These are phyloP conservation scores for Apiotrichum sp. DNA, from an alignment of 1,284 basidiomycete species.

Conservation along the genomic window DNA sequence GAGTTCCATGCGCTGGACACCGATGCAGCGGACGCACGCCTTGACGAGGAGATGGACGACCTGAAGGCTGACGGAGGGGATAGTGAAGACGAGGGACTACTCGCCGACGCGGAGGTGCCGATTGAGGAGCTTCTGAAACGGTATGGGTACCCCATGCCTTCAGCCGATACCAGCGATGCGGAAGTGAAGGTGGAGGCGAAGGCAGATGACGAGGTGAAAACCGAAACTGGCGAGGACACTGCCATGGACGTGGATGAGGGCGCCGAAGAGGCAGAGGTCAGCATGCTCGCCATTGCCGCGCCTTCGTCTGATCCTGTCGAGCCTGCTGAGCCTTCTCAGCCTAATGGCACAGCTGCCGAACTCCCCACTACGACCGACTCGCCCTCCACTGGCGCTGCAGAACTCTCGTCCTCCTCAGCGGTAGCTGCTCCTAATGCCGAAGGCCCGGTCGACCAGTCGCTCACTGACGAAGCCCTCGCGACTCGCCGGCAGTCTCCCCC, in stretches of 20 bases:
- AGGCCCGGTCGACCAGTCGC: conserved; percentile 24
- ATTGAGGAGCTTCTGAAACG: conserved; percentile 53
- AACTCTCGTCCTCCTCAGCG: neutral
- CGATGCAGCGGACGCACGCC: conserved; percentile 39
- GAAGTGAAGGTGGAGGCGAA: conserved; percentile 43
- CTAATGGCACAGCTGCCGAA: too few species aligned
- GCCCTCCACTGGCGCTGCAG: too few species aligned
- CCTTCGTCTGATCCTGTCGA: neutral
- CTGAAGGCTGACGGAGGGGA: conserved; percentile 46
- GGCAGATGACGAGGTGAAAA: conserved; percentile 31
- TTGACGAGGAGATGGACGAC: conserved; percentile 48
- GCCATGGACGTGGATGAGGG: conserved; percentile 10
- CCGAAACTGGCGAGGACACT: neutral
- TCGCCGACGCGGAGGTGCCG: conserved; percentile 52
- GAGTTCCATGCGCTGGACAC: conserved; percentile 35
- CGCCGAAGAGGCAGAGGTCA: neutral
- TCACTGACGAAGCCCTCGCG: conserved; percentile 31
- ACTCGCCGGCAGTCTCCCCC: conserved; percentile 11
- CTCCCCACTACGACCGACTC: too few species aligned
- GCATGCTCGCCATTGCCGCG: neutral
- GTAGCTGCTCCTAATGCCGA: neutral
- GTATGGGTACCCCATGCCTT: conserved; percentile 48
- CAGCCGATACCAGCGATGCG: neutral
- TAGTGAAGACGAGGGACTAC: conserved; percentile 51
- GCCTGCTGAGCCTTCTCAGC: conserved; percentile 40